Evolutionary conservation across 768 basidiomycete species (phyloP).

Genomic region (Coprinopsis cinerea): DNA sequence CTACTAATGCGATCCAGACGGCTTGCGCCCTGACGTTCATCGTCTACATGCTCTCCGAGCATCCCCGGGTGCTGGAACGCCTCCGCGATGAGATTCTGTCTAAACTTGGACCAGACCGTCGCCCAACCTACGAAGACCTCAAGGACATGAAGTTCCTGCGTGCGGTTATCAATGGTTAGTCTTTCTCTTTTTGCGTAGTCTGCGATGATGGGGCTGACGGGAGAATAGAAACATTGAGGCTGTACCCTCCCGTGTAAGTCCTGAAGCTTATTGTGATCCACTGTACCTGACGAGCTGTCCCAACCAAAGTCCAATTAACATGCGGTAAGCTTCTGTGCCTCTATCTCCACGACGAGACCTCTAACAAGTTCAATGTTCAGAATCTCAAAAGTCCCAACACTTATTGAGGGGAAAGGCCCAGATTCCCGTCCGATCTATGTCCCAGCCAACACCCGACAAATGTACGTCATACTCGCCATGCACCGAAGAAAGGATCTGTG

Average conservation of each 20-base stretch:
- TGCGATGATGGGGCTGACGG: neutral
- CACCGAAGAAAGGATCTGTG: slow-evolving; percentile 46
- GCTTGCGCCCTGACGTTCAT: slow-evolving; percentile 35
- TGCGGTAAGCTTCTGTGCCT: neutral
- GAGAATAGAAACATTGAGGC: neutral
- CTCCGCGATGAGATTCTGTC: slow-evolving; percentile 37
- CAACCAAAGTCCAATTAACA: neutral
- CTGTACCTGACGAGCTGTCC: neutral
- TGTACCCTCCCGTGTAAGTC: neutral
- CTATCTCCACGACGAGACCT: neutral
- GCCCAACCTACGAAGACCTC: slow-evolving; percentile 40
- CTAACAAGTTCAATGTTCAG: neutral
- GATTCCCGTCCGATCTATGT: slow-evolving; percentile 4
- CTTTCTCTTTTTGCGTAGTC: neutral
- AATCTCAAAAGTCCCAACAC: neutral
- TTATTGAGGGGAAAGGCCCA: neutral
- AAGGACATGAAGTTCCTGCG: slow-evolving; percentile 38
- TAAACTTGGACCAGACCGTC: slow-evolving; percentile 29
- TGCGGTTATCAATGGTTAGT: slow-evolving; percentile 29
- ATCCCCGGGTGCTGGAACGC: slow-evolving; percentile 33
- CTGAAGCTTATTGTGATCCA: neutral
- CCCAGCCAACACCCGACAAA: slow-evolving; percentile 6
- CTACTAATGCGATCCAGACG: slow-evolving; percentile 22
- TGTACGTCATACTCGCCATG: slow-evolving; percentile 39
- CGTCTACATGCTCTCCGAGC: slow-evolving; percentile 37